A percentile compares a stretch with the other conserved stretches of the same genome.
Evolutionary conservation across 2,329 filamentous ascomycete species (phyloP).

Genomic region (Coniochaeta sp.): DNA sequence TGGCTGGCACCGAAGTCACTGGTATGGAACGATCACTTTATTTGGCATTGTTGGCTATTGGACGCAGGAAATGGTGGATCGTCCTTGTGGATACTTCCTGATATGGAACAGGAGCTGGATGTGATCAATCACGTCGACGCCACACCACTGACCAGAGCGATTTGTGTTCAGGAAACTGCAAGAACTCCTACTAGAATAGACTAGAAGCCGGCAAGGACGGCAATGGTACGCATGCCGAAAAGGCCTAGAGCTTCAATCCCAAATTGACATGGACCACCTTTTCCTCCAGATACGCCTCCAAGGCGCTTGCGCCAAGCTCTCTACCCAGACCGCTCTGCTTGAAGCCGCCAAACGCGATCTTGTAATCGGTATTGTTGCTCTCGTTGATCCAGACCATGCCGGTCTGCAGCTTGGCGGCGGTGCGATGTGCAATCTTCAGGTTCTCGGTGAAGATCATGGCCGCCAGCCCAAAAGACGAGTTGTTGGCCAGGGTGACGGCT

Average conservation of each 20-base stretch:
- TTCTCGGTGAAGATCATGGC: conserved; percentile 39
- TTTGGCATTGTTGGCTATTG: no score
- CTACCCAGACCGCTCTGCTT: conserved; percentile 28
- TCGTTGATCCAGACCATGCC: neutral
- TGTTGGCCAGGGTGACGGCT: conserved; percentile 39
- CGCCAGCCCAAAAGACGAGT: conserved; percentile 43
- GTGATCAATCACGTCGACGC: no score
- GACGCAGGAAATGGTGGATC: no score
- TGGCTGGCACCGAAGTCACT: no score
- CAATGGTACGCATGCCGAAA: no score
- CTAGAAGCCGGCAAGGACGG: no score
- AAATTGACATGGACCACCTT: neutral
- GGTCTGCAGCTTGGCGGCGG: neutral
- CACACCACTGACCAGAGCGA: no score
- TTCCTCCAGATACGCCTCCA: neutral
- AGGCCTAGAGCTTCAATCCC: neutral
- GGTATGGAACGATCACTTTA: no score
- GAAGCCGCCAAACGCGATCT: conserved; percentile 31
- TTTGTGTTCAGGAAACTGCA: no score
- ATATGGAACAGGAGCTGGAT: no score
- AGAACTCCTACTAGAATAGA: no score
- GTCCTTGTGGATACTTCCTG: no score
- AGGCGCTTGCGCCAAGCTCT: conserved; percentile 15
- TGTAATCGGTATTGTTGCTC: conserved; percentile 13
- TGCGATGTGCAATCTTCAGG: neutral